phyloP scores from a whole-genome alignment of 2,329 filamentous ascomycete genomes.

The Calycina herbarum region DNA sequence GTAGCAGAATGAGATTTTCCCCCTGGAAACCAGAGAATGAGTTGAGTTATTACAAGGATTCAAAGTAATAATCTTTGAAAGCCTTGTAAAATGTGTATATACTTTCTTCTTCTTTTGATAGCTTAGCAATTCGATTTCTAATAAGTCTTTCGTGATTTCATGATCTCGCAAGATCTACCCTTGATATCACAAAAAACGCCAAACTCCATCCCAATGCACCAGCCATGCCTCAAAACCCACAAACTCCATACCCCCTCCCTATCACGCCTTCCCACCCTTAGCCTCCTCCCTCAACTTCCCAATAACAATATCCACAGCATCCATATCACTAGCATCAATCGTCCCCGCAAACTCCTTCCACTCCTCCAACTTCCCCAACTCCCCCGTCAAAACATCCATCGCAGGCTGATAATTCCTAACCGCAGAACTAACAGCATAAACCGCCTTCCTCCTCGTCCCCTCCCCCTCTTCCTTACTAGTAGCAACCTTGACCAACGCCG shows the following conservation, averaged over 20 bases:
- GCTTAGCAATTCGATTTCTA: background rate
- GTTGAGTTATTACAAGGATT: too few relatives aligned
- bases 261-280: constrained; percentile 4
- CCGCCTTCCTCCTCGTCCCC: constrained; percentile 77
- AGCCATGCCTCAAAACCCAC: background rate
- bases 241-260: background rate
- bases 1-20: too few relatives aligned
- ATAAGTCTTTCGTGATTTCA: background rate
- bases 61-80: too few relatives aligned
- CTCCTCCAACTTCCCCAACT: constrained; percentile 59
- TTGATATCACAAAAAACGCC: constrained; percentile 3
- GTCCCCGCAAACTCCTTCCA: constrained; percentile 50
- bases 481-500: constrained; percentile 65
- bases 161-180: background rate
- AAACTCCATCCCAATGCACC: constrained; percentile 9
- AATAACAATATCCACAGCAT: constrained; percentile 76
- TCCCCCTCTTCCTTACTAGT: constrained; percentile 51
- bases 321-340: constrained; percentile 86
- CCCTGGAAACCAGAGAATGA: too few relatives aligned
- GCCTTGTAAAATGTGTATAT: background rate
- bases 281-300: constrained; percentile 59
- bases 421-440: constrained; percentile 84
- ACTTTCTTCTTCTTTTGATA: background rate
- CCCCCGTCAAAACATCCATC: constrained; percentile 65
- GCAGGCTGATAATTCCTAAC: constrained; percentile 88